Conservation (phyloP, 371 early-diverging fungal species). For the Mucor plumbeus region DNA sequence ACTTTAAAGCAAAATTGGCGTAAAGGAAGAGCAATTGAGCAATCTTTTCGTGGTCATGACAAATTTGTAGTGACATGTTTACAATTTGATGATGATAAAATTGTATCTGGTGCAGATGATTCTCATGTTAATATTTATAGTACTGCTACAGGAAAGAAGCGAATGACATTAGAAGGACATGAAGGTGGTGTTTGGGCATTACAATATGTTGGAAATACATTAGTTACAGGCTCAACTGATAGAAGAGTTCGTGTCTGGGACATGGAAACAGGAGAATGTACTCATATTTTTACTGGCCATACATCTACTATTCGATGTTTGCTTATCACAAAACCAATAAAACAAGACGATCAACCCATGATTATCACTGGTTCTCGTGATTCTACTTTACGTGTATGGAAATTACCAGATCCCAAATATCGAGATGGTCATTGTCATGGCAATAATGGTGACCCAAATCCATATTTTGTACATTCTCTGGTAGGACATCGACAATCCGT, state of each 20-base stretch:
- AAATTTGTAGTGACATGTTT: slow-evolving; percentile 92
- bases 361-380: slow-evolving; percentile 98
- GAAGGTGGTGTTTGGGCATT: slow-evolving; percentile 99
- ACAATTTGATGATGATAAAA: slow-evolving; percentile 92
- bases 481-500: slow-evolving; percentile 91
- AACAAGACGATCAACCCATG: slow-evolving; percentile 58
- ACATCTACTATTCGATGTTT: slow-evolving; percentile 96
- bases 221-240: slow-evolving; percentile 98
- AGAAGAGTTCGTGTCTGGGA: slow-evolving; percentile 97
- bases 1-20: slow-evolving; percentile 84
- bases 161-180: slow-evolving; percentile 79
- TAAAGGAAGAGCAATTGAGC: slow-evolving; percentile 69
- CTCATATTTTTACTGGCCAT: slow-evolving; percentile 93
- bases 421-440: slow-evolving; percentile 17
- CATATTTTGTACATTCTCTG: slow-evolving; percentile 71
- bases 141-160: slow-evolving; percentile 63
- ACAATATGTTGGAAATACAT: slow-evolving; percentile 81
- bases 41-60: slow-evolving; percentile 80
- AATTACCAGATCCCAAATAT: slow-evolving; percentile 65
- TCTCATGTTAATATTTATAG: slow-evolving; percentile 88
- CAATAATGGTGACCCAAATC: slow-evolving; percentile 46
- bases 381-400: slow-evolving; percentile 94
- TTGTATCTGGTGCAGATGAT: slow-evolving; percentile 93
- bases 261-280: slow-evolving; percentile 85
- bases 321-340: slow-evolving; percentile 78